phyloP scores from a whole-genome alignment of 805 yeast genomes.

The Starmerella kuoi region DNA sequence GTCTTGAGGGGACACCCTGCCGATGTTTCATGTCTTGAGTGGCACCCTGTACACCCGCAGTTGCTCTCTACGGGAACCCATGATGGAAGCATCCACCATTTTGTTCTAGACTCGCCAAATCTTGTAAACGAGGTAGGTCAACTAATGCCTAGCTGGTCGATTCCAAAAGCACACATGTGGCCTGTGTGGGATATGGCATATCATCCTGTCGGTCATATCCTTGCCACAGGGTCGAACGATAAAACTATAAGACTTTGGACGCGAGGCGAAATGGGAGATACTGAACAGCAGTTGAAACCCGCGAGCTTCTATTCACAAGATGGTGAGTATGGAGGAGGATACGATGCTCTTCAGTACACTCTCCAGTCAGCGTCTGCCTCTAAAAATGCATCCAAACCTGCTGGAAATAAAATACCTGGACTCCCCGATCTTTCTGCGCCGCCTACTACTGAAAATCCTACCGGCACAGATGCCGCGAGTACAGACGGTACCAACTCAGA shows the following conservation, averaged over 20 bases:
- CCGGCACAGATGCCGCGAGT: too few species aligned
- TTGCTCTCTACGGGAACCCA: conserved; percentile 75
- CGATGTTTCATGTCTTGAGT: conserved; percentile 72
- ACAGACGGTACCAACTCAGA: too few species aligned
- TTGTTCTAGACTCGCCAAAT: conserved; percentile 40
- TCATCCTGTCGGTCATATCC: conserved; percentile 86
- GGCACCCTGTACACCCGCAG: conserved; percentile 85
- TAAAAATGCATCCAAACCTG: neutral
- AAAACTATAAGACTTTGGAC: conserved; percentile 90
- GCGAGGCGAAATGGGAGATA: conserved; percentile 82
- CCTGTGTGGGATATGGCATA: conserved; percentile 82
- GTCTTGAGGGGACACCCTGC: conserved; percentile 68
- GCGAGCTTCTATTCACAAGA: conserved; percentile 11
- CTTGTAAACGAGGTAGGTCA: conserved; percentile 25
- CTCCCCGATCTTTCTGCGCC: too few species aligned
- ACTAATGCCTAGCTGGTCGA: conserved; percentile 31
- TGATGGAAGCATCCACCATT: conserved; percentile 78
- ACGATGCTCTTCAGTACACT: conserved; percentile 5
- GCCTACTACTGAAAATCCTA: too few species aligned
- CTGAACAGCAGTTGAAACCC: conserved; percentile 57
- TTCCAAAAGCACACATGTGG: conserved; percentile 90
- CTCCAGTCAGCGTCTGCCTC: conserved; percentile 2
- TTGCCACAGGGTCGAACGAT: conserved; percentile 89
- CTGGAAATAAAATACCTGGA: neutral
- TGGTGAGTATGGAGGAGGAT: conserved; percentile 12